Conservation (phyloP, 345 rosid species). For the Euclidium syriacum region DNA sequence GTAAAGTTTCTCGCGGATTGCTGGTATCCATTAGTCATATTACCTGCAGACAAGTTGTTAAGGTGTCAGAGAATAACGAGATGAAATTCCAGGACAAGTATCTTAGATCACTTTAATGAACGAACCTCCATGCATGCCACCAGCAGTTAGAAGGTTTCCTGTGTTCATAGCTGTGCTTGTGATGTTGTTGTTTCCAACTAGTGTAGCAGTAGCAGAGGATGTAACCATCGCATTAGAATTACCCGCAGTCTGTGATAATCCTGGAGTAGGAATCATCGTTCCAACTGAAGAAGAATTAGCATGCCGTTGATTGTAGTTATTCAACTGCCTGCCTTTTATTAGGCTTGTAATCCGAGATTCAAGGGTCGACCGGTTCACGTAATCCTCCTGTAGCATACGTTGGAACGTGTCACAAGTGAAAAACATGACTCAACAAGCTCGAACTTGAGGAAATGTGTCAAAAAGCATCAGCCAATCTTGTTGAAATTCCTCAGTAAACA, state of each 20-base stretch:
- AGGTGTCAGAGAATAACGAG: constrained; percentile 10
- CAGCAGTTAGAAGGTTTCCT: constrained; percentile 45
- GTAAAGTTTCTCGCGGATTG: constrained; percentile 58
- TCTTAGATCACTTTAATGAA: constrained; percentile 47
- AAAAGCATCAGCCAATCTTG: constrained; percentile 13
- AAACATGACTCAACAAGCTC: constrained; percentile 16
- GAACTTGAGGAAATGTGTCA: not conserved
- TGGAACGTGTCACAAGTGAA: constrained; percentile 6
- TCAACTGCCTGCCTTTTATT: constrained; percentile 36
- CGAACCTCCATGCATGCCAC: constrained; percentile 50
- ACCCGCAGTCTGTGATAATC: constrained; percentile 50
- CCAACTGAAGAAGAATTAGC: constrained; percentile 55
- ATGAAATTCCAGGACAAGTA: constrained; percentile 12
- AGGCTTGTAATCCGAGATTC: constrained; percentile 55
- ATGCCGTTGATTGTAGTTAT: constrained; percentile 44
- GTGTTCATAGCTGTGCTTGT: constrained; percentile 44
- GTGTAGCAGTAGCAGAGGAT: constrained; percentile 55
- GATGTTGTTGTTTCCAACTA: constrained; percentile 45
- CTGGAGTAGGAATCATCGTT: constrained; percentile 95
- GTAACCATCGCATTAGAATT: constrained; percentile 49
- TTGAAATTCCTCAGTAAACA: not conserved
- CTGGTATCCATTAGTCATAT: constrained; percentile 60
- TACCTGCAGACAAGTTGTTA: constrained; percentile 42
- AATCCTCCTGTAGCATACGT: constrained; percentile 64
- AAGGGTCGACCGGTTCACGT: constrained; percentile 60